These are phyloP conservation scores for Dactylorhiza incarnata DNA, from an alignment of 106 monocot genomes.

Conservation along the genomic window DNA sequence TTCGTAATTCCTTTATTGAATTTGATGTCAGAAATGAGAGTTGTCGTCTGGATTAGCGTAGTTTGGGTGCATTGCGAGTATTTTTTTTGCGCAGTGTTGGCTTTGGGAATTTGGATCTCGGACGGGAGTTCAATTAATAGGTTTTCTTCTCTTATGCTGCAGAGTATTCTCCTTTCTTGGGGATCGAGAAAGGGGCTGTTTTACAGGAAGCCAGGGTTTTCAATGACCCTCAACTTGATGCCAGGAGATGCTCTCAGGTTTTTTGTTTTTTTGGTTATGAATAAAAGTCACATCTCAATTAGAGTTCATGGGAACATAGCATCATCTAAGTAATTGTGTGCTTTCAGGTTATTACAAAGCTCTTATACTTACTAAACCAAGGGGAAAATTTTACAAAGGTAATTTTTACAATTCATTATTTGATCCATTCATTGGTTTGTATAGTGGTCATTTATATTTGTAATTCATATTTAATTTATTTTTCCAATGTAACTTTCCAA, in stretches of 20 bases:
- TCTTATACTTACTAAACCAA: slow-evolving; percentile 89
- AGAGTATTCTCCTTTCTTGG: slow-evolving; percentile 89
- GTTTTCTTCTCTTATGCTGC: slow-evolving; percentile 26
- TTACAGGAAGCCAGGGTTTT: slow-evolving; percentile 97
- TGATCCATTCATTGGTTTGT: neutral
- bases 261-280: slow-evolving; percentile 1
- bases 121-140: neutral
- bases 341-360: slow-evolving; percentile 76
- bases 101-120: slow-evolving; percentile 17
- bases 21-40: neutral
- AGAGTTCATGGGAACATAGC: neutral
- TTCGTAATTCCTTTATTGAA: neutral
- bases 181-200: slow-evolving; percentile 93
- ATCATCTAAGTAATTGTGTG: neutral
- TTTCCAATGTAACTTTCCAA: neutral
- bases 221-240: slow-evolving; percentile 93
- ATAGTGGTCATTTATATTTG: neutral
- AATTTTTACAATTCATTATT: neutral
- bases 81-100: slow-evolving; percentile 8
- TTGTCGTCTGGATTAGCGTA: neutral
- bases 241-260: slow-evolving; percentile 94
- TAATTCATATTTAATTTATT: neutral
- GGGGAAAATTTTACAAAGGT: slow-evolving; percentile 97
- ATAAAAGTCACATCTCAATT: neutral
- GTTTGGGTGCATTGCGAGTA: neutral